Conservation (phyloP, 1,284 basidiomycete species). For the Porodaedalea pini region DNA sequence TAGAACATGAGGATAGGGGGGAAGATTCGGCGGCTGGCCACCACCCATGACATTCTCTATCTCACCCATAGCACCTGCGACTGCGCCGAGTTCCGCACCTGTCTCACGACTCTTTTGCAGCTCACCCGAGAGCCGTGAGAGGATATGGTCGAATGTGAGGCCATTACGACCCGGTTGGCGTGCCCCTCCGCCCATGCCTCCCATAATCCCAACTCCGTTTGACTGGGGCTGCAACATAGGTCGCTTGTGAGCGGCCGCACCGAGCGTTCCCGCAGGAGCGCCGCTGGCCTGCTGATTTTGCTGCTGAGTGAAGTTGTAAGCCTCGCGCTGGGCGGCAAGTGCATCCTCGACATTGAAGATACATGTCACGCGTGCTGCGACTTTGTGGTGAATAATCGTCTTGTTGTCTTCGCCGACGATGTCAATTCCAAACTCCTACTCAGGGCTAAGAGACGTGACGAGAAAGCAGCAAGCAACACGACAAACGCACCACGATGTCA, state of each 20-base stretch:
- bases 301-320: constrained; percentile 34
- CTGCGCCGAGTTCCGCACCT: constrained; percentile 79
- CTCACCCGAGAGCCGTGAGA: constrained; percentile 79
- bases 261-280: constrained; percentile 23
- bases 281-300: constrained; percentile 29
- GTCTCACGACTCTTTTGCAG: constrained; percentile 94
- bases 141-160: constrained; percentile 79
- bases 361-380: constrained; percentile 90
- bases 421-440: constrained; percentile 96
- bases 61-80: constrained; percentile 84
- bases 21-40: constrained; percentile 57
- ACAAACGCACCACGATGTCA: constrained; percentile 73
- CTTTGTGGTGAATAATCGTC: constrained; percentile 97
- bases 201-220: constrained; percentile 59
- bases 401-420: constrained; percentile 99
- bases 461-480: background rate
- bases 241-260: constrained; percentile 44
- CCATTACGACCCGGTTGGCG: constrained; percentile 72
- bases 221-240: constrained; percentile 51
- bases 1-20: constrained; percentile 56
- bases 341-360: constrained; percentile 86
- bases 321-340: constrained; percentile 57
- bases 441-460: constrained; percentile 11
- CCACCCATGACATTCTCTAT: constrained; percentile 93
- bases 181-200: constrained; percentile 68